Base-by-base conservation (phyloP, 805 yeast genomes). In the Lachancea dasiensis region DNA sequence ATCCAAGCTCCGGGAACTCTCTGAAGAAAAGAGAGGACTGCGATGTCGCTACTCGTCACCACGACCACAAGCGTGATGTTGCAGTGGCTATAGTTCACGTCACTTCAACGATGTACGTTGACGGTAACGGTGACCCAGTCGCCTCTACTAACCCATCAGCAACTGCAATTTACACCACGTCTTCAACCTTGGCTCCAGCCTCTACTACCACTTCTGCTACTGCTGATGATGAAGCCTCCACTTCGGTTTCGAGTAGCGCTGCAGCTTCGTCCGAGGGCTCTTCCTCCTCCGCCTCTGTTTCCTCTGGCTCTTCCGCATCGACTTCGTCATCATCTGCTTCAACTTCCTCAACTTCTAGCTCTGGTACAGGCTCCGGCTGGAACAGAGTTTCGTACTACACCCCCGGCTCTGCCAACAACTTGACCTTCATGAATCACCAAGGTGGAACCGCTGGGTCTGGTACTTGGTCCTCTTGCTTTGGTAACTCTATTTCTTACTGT, bases 371-470 rank as follows among this genome's bases (percentile, higher is more conserved):
- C 28, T 76, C 76, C 54, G 73, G 63, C 40, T 90, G 96, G 95
- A 54, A 65, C 31, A 81, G 95, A 74, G 63, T 63, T 40, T 75
- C 95, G 10, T 83, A 81, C 73, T 90, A 73, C 72, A 65, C 71
- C 15, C 78, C 89, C 45, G 89, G 89, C 46, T 65, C 80, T 29
- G 65, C 87, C 36, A 67, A 72, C 53, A 87, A 87, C 63, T 67
- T 77, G 48, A 79, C 78, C 27, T 89, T 92, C 77, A 68, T 89
- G 68, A 90, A 90, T 80, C 75, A 83, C 64, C 67, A 69, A 56
- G 98, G 98, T 65, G 95, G 94, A 50, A 68, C 79, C 29, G 61
- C 69, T 19, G 87, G 86, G 37, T 86, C 95, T 10, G 98, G 98
- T 68, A 75, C 74, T 25, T 90, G 90, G 85, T 83, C 89, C 24